A percentile compares a stretch with the other conserved stretches of the same genome.
phyloP scores from a whole-genome alignment of 768 basidiomycete genomes.

The Serendipita sp. region DNA sequence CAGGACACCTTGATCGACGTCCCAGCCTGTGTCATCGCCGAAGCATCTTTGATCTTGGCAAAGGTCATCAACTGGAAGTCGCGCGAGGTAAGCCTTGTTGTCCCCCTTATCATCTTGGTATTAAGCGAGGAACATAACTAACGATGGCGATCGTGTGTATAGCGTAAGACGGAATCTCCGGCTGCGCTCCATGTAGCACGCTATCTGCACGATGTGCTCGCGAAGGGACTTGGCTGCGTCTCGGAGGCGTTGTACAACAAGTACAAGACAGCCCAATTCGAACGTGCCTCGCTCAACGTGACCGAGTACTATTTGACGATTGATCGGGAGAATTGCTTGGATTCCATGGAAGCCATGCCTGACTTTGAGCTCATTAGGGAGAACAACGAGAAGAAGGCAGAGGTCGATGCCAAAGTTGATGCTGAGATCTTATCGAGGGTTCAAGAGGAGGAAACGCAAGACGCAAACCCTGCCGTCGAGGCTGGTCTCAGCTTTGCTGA shows the following conservation, averaged over 20 bases:
- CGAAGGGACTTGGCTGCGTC: neutral
- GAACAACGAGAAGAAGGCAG: neutral
- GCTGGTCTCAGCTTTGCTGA: neutral
- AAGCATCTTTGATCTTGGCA: slow-evolving; percentile 78
- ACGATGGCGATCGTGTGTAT: neutral
- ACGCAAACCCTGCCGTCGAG: neutral
- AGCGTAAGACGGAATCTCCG: slow-evolving; percentile 58
- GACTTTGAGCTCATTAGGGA: neutral
- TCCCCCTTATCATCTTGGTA: slow-evolving; percentile 9
- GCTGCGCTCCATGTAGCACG: slow-evolving; percentile 69
- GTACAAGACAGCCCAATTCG: slow-evolving; percentile 94
- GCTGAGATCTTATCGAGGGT: neutral
- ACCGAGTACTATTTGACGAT: slow-evolving; percentile 90
- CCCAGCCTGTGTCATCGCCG: slow-evolving; percentile 70
- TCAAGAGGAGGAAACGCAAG: neutral
- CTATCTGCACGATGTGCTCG: slow-evolving; percentile 63
- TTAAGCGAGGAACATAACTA: neutral
- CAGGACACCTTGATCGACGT: slow-evolving; percentile 1
- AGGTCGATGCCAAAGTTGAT: neutral
- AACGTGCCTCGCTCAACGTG: slow-evolving; percentile 84
- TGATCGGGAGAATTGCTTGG: slow-evolving; percentile 25
- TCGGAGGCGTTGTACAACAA: slow-evolving; percentile 96
- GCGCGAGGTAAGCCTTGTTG: slow-evolving; percentile 34
- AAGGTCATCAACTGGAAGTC: slow-evolving; percentile 72
- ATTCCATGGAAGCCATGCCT: slow-evolving; percentile 2